phyloP scores from a whole-genome alignment of 2,329 filamentous ascomycete genomes.

The Harringtonia aguacate region DNA sequence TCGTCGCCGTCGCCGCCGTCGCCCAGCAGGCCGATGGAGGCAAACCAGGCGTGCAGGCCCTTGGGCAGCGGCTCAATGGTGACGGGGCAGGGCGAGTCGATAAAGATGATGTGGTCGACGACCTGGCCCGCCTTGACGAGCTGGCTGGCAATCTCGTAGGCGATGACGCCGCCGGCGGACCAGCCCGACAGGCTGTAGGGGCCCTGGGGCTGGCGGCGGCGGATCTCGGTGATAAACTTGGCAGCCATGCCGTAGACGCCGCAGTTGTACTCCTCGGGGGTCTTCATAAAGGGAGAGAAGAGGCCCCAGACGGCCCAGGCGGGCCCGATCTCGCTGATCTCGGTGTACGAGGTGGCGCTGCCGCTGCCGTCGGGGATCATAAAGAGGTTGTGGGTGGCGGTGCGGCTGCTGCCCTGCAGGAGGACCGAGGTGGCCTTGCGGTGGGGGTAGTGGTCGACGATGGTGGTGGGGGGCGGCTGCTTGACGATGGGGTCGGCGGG shows the following conservation, averaged over 20 bases:
- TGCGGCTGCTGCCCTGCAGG: slow-evolving; percentile 39
- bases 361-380: slow-evolving; percentile 46
- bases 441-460: slow-evolving; percentile 33
- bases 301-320: slow-evolving; percentile 41
- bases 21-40: slow-evolving; percentile 59
- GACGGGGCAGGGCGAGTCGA: slow-evolving; percentile 56
- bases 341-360: slow-evolving; percentile 57
- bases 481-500: slow-evolving; percentile 30
- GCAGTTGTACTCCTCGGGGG: slow-evolving; percentile 52
- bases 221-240: slow-evolving; percentile 60
- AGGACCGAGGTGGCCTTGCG: slow-evolving; percentile 37
- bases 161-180: slow-evolving; percentile 67
- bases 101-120: slow-evolving; percentile 51
- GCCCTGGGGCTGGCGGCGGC: slow-evolving; percentile 56
- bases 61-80: slow-evolving; percentile 57
- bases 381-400: slow-evolving; percentile 36
- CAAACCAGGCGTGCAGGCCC: slow-evolving; percentile 60
- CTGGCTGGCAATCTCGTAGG: slow-evolving; percentile 55
- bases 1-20: slow-evolving; percentile 42
- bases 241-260: slow-evolving; percentile 54
- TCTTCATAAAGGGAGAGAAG: slow-evolving; percentile 64
- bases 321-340: slow-evolving; percentile 39
- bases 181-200: slow-evolving; percentile 62
- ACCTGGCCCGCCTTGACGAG: slow-evolving; percentile 44
- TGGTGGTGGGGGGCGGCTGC: slow-evolving; percentile 23